A percentile compares a stretch with the other conserved stretches of the same genome.
phyloP scores from a whole-genome alignment of 140 eudicot genomes.

The Senecio squalidus region DNA sequence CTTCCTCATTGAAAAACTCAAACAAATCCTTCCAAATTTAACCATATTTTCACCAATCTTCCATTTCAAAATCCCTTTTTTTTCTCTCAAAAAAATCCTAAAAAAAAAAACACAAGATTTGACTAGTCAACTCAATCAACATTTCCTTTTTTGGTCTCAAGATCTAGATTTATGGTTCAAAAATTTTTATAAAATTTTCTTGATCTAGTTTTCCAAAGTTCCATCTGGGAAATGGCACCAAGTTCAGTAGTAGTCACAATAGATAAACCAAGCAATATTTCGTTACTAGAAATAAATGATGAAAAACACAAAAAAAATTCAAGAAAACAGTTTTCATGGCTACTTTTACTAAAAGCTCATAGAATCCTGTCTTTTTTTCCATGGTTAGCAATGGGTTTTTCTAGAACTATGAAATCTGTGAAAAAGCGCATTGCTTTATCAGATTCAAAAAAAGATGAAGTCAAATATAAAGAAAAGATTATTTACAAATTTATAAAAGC shows the following conservation, averaged over 20 bases:
- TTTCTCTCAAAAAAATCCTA: conserved; percentile 4
- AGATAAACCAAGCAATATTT: conserved; percentile 54
- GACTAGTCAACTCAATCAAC: conserved; percentile 28
- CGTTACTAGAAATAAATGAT: conserved; percentile 53
- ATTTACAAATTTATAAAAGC: conserved; percentile 66
- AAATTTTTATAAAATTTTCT: too few relatives aligned
- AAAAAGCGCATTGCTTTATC: conserved; percentile 56
- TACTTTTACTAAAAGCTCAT: conserved; percentile 59
- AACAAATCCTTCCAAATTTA: conserved; percentile 20
- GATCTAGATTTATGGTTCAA: conserved; percentile 29
- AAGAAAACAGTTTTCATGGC: conserved; percentile 67
- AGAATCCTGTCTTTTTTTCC: conserved; percentile 48
- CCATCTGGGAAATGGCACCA: conserved; percentile 61
- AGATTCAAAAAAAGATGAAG: conserved; percentile 54
- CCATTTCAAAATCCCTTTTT: conserved; percentile 12
- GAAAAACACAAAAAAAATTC: conserved; percentile 68
- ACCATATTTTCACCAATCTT: conserved; percentile 14
- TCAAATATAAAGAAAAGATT: conserved; percentile 53
- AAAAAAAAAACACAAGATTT: not conserved
- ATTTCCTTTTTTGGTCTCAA: conserved; percentile 6
- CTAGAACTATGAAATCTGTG: conserved; percentile 32
- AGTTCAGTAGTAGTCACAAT: conserved; percentile 65
- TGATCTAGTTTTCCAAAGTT: too few relatives aligned
- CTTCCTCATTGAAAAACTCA: conserved; percentile 21
- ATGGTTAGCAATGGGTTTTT: conserved; percentile 49